Evolutionary conservation across 495 filamentous ascomycete genomes (phyloP), one percentile per base, ranked within the genome.

Genomic region (Penicillium steckii): DNA sequence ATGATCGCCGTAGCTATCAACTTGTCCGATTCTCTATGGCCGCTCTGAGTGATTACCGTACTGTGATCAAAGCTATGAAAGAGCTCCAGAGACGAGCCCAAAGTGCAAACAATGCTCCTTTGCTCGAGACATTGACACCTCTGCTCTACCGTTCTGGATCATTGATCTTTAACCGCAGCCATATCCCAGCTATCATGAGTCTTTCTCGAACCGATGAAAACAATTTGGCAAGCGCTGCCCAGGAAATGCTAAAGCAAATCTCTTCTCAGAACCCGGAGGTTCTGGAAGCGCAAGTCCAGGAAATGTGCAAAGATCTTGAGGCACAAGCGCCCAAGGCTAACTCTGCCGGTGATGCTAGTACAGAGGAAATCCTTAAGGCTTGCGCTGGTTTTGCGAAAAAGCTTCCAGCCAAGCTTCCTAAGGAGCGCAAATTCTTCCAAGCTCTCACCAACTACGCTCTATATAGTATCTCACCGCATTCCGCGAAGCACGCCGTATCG

Each of bases 181-280:
- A 97, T 58, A 85, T 97, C 9, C 85, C 92, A 2, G 84, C 89
- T 1, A 91, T 97, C 56, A 89, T 97, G 77, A 85, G 89, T 49
- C 87, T 87, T 55, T 89, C 91, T 1, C 83, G 88, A 53, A 88
- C 85, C 3, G 87, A 96, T 61, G 86, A 91, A 56, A 81, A 90
- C 32, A 81, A 81, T 1, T 71, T 97, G 53, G 88, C 87, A 13
- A 70, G 80, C 8, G 81, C 88, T 1, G 94, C 94, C 7, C 91
- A 97, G 56, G 90, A 96, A 63, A 81, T 97, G 40, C 78, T 97
- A 22, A 93, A 91, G 61, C 89, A 97, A 61, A 95, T 99, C 25
- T 97, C 94, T 0, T 83, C 86, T 35, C 82, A 81, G 18, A 95
- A 91, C 42, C 92, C 94, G 0, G 87, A 91, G 49, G 82, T 97